phyloP scores from a whole-genome alignment of 768 basidiomycete genomes.

The Solioccasus polychromus region DNA sequence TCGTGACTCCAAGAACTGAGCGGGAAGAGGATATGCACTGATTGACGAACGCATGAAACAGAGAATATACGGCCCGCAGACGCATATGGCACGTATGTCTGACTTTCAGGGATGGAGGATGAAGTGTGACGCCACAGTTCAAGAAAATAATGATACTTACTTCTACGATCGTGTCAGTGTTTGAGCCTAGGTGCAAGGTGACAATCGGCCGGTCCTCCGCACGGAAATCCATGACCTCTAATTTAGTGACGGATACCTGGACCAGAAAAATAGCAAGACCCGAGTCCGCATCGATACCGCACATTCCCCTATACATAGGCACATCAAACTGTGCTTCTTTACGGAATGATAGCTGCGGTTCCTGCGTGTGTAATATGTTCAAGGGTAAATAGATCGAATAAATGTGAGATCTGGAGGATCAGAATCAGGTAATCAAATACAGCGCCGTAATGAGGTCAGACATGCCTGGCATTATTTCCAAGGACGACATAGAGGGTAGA shows the following conservation, averaged over 20 bases:
- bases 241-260: slow-evolving; percentile 20
- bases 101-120: slow-evolving; percentile 14
- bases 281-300: slow-evolving; percentile 34
- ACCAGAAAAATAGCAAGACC: slow-evolving; percentile 33
- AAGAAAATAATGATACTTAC: slow-evolving; percentile 22
- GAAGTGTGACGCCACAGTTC: neutral
- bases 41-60: slow-evolving; percentile 48
- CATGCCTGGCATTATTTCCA: slow-evolving; percentile 7
- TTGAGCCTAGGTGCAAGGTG: slow-evolving; percentile 13
- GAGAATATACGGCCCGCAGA: slow-evolving; percentile 48
- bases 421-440: no score
- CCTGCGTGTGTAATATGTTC: neutral
- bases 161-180: slow-evolving; percentile 26
- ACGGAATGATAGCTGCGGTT: slow-evolving; percentile 1
- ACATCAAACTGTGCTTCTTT: slow-evolving; percentile 5
- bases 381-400: slow-evolving; percentile 7
- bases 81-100: slow-evolving; percentile 38
- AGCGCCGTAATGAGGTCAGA: neutral
- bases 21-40: slow-evolving; percentile 35
- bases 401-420: slow-evolving; percentile 7
- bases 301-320: slow-evolving; percentile 4
- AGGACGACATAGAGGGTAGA: slow-evolving; percentile 16
- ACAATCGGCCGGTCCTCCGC: slow-evolving; percentile 18
- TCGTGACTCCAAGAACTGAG: slow-evolving; percentile 4
- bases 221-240: slow-evolving; percentile 41